Evolutionary conservation across 2,329 filamentous ascomycete species (phyloP), one percentile per base, ranked within the genome.

Genomic region (Fusarium continuum): DNA sequence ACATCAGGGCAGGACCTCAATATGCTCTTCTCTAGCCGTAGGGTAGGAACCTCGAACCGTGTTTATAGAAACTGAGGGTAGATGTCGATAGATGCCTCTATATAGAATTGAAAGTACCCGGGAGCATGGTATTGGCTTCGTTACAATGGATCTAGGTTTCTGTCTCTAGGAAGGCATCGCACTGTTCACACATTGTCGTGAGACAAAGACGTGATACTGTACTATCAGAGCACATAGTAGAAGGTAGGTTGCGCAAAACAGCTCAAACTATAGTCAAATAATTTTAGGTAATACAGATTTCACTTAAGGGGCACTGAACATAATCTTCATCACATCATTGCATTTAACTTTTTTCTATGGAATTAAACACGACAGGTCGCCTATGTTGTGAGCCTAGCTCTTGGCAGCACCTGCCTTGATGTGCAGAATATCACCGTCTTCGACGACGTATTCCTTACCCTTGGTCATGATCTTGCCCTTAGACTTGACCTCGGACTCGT

Each of bases 391-490:
- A 49, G 43, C 48, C 77, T 80, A 91, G 65, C 82, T 80, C 84
- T 93, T 93, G 69, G 91, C 91, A 47, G 91, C 91, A 80, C 91
- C 91, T 26, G 90, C 90, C 85, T 97, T 97, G 85, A 97, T 93
- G 72, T 97, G 86, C 69, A 97, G 76, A 70, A 89, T 88, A 67
- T 89, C 92, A 44, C 91, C 92, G 74, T 96, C 92, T 76, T 93
- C 88, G 10, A 95, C 88, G 6, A 94, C 86, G 77, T 99, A 98
- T 46, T 98, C 94, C 83, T 98, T 98, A 75, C 95, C 95, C 85
- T 99, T 99, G 56, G 94, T 98, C 89, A 97, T 91, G 68, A 99
- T 79, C 84, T 99, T 99, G 72, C 95, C 95, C 79, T 94, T 94
- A 22, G 94, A 87, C 84, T 93, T 96, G 68, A 97, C 91, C 68